Conservation (phyloP, 208 protist species). For the Trypanosoma brucei region DNA sequence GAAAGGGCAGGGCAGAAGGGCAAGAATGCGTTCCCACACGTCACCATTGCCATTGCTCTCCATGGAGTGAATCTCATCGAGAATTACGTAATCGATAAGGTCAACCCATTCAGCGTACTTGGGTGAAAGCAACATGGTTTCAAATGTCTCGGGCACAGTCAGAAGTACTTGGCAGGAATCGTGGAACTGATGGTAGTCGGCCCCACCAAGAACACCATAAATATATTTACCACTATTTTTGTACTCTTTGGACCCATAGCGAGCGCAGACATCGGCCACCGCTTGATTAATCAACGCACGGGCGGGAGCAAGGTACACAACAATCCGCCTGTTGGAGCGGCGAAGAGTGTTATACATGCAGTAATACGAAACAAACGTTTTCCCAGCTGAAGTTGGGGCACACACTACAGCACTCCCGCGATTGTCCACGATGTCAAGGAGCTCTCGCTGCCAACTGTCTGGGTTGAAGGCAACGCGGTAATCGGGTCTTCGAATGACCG, state of each 20-base stretch:
- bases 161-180: conserved; percentile 92
- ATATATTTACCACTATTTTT: conserved; percentile 58
- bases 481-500: conserved; percentile 56
- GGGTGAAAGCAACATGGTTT: conserved; percentile 89
- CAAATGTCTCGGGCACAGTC: conserved; percentile 89
- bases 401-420: conserved; percentile 91
- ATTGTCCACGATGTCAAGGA: conserved; percentile 93
- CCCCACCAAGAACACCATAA: conserved; percentile 84
- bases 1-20: conserved; percentile 89
- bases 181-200: conserved; percentile 81
- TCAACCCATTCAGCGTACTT: conserved; percentile 80
- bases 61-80: conserved; percentile 96
- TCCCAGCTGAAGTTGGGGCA: conserved; percentile 94
- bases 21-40: conserved; percentile 92
- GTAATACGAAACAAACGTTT: conserved; percentile 97
- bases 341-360: conserved; percentile 91
- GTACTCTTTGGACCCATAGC: conserved; percentile 90
- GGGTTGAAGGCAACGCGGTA: conserved; percentile 93
- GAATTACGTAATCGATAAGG: conserved; percentile 92
- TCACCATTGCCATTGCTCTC: conserved; percentile 84
- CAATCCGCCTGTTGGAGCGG: conserved; percentile 80
- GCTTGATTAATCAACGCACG: conserved; percentile 95
- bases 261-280: conserved; percentile 88
- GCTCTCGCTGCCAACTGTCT: conserved; percentile 92
- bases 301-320: conserved; percentile 91